Evolutionary conservation across 1,284 basidiomycete species (phyloP), one percentile per base, ranked within the genome.

Genomic region (Cutaneotrichosporon sp.): DNA sequence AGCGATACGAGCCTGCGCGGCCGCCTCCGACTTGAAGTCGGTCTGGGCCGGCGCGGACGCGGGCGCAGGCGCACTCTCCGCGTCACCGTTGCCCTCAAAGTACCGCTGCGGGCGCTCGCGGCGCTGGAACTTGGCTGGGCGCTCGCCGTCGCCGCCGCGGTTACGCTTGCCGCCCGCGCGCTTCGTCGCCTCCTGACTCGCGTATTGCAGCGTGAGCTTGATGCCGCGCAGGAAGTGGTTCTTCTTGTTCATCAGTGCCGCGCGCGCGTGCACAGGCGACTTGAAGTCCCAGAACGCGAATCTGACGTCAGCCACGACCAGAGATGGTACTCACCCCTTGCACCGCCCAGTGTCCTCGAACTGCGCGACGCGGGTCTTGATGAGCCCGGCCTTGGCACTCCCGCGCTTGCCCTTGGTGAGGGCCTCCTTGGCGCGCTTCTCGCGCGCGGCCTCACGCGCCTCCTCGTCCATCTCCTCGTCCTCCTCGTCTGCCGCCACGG

Each of bases 251-350:
- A 89, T 83, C 34, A 99, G 85, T 1, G 87, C 89, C 1, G 86
- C 83, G 0, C 92, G 97, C 11, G 95, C 93, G 64, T 90, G 84
- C 60, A 89, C 87, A 1, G 84, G 83, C 16, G 84, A 86, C 58
- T 86, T 85, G 78, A 99, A 99, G 78, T 99, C 97, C 61, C 97
- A 84, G 76, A 99, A 99, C 0, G 92, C 94, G 81, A 93, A 98
- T 22, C 94, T 97, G 73, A 5, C 54, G 33, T 50, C 46, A 45
- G 54, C 9, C 2, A 49, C 49, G n/a, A n/a, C n/a, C n/a, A n/a
- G n/a, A n/a, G n/a, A n/a, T n/a, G n/a, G n/a, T n/a, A n/a, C 84
- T 67, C 74, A 97, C 91, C 95, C 95, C 84, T 98, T 99, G 80
- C 95, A 98, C 65, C 88, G 83, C 7, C 93, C 93, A 58, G 86